Conservation (phyloP, 805 yeast species). For the Soucietia sequanensis region DNA sequence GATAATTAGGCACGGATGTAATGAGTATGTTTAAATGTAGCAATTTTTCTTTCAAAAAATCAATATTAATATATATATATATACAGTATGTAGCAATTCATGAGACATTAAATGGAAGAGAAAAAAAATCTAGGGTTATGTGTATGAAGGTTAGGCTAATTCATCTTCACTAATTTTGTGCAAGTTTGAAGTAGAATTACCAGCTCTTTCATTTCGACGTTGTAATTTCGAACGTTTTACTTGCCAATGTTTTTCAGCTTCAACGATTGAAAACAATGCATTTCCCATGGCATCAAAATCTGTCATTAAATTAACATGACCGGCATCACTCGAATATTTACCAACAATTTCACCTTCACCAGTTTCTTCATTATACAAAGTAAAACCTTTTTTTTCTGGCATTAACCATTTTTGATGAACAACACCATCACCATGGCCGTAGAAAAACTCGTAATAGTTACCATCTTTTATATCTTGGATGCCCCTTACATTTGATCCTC, state of each 20-base stretch:
- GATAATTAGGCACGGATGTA: too few relatives aligned
- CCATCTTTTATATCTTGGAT: constrained; percentile 66
- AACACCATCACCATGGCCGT: constrained; percentile 94
- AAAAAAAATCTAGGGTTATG: too few relatives aligned
- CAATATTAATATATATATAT: too few relatives aligned
- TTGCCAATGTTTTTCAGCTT: constrained; percentile 50
- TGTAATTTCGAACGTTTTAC: neutral
- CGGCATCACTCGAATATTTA: constrained; percentile 59
- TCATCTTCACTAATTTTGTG: neutral
- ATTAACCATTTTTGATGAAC: constrained; percentile 78
- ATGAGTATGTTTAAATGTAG: too few relatives aligned
- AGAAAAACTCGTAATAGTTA: constrained; percentile 69
- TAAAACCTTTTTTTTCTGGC: constrained; percentile 73
- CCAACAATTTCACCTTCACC: constrained; percentile 58
- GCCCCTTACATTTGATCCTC: constrained; percentile 70
- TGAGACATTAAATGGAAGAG: too few relatives aligned
- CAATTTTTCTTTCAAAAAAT: too few relatives aligned
- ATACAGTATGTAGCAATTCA: too few relatives aligned
- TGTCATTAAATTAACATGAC: constrained; percentile 78
- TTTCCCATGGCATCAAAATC: constrained; percentile 71
- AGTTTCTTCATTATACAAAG: constrained; percentile 22
- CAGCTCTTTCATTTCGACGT: neutral
- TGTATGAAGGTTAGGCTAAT: too few relatives aligned
- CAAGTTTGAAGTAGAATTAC: neutral
- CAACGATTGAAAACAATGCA: constrained; percentile 63